Evolutionary conservation across 306 rosid species (phyloP).

Genomic region (Calophaca sinica): DNA sequence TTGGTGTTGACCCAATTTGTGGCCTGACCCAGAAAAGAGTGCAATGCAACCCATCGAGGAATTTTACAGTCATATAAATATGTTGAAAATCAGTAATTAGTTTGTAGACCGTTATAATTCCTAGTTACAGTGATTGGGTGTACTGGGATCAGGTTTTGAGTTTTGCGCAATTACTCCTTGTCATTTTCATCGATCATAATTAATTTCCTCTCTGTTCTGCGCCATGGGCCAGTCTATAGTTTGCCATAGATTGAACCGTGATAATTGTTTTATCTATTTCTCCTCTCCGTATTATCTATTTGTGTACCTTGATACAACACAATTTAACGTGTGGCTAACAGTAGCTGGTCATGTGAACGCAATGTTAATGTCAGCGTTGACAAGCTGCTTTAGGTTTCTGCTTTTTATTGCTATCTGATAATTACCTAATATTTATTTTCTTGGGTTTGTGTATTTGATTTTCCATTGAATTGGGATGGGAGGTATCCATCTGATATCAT

Average conservation of each 20-base stretch:
- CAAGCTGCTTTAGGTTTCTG: no score
- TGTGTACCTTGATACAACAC: no score
- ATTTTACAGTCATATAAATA: neutral
- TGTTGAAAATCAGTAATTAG: slow-evolving; percentile 27
- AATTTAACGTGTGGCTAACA: no score
- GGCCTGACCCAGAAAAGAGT: neutral
- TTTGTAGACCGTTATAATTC: slow-evolving; percentile 19
- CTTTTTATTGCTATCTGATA: no score
- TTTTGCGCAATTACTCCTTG: neutral
- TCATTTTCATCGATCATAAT: slow-evolving; percentile 1
- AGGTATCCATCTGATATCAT: no score
- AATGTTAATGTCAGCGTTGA: no score
- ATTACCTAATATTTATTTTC: no score
- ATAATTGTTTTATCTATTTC: neutral
- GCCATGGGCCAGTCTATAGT: neutral
- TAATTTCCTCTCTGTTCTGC: slow-evolving; percentile 19
- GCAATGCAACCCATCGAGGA: slow-evolving; percentile 13
- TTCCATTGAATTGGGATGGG: no score
- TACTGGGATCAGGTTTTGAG: slow-evolving; percentile 22
- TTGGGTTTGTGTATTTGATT: no score
- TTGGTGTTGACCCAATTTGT: neutral
- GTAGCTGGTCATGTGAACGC: no score
- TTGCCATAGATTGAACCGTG: neutral
- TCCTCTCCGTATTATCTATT: no score
- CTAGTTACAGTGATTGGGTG: slow-evolving; percentile 5